A percentile compares a stretch with the other conserved stretches of the same genome.
phyloP scores from a whole-genome alignment of 2,329 filamentous ascomycete species.

The Thielaviopsis populi region DNA sequence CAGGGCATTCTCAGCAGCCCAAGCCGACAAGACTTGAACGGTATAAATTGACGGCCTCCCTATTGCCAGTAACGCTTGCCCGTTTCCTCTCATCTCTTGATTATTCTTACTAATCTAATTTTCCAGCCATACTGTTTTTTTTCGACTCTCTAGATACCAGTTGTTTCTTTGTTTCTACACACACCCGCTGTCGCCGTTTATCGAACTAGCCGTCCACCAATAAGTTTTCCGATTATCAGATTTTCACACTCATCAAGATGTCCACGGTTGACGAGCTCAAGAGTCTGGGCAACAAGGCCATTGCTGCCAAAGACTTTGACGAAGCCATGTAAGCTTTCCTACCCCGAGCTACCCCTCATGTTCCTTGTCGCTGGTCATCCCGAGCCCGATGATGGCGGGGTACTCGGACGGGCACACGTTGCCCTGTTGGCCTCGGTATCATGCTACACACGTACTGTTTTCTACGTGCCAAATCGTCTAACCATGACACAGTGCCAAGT shows the following conservation, averaged over 20 bases:
- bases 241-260: conserved; percentile 27
- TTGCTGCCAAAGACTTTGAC: conserved; percentile 91
- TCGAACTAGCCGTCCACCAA: neutral
- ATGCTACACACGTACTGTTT: no score
- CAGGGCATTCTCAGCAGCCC: neutral
- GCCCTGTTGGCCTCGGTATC: no score
- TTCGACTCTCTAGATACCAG: conserved; percentile 1
- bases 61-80: neutral
- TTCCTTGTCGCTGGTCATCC: neutral
- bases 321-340: conserved; percentile 69
- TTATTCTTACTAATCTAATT: conserved; percentile 1
- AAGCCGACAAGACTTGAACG: neutral
- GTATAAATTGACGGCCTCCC: conserved; percentile 9
- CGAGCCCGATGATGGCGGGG: neutral
- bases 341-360: neutral
- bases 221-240: neutral
- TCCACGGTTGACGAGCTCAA: conserved; percentile 67
- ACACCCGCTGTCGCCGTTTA: neutral
- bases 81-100: neutral
- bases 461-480: neutral
- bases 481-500: conserved; percentile 55
- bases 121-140: conserved; percentile 6
- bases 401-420: no score
- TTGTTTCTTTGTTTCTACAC: neutral
- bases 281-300: conserved; percentile 96